Evolutionary conservation across 495 filamentous ascomycete species (phyloP).

Genomic region (Hypoxylon fragiforme): DNA sequence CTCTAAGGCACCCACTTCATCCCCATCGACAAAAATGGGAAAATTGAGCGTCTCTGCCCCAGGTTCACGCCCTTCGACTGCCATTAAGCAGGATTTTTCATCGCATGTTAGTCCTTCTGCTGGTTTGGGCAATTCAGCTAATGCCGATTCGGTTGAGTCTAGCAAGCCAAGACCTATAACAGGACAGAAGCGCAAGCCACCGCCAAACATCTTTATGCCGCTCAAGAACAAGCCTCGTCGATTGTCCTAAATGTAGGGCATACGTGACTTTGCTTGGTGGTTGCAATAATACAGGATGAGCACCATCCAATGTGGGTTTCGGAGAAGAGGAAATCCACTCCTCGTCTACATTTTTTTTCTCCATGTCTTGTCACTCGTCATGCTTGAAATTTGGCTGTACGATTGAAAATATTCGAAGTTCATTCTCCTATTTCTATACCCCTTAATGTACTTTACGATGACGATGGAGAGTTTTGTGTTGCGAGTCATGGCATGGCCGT

Average conservation of each 20-base stretch:
- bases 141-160: background rate
- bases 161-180: slow-evolving; percentile 4
- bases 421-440: too few species aligned
- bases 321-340: too few species aligned
- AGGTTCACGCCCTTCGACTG: background rate
- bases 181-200: slow-evolving; percentile 33
- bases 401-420: too few species aligned
- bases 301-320: too few species aligned
- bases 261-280: too few species aligned
- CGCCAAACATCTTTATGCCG: slow-evolving; percentile 41
- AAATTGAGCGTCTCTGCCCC: background rate
- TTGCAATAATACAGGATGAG: too few species aligned
- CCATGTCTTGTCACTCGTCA: too few species aligned
- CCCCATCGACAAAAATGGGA: background rate
- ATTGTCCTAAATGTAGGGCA: slow-evolving; percentile 5
- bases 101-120: background rate
- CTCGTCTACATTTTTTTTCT: too few species aligned
- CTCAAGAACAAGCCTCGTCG: slow-evolving; percentile 30
- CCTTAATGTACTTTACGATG: too few species aligned
- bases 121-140: background rate
- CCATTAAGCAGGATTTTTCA: background rate
- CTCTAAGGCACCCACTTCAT: slow-evolving; percentile 2
- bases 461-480: too few species aligned
- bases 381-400: too few species aligned
- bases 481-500: too few species aligned